Evolutionary conservation across 495 filamentous ascomycete genomes (phyloP), one percentile per base, ranked within the genome.

Genomic region (Aspergillus sclerotiicarbonarius): DNA sequence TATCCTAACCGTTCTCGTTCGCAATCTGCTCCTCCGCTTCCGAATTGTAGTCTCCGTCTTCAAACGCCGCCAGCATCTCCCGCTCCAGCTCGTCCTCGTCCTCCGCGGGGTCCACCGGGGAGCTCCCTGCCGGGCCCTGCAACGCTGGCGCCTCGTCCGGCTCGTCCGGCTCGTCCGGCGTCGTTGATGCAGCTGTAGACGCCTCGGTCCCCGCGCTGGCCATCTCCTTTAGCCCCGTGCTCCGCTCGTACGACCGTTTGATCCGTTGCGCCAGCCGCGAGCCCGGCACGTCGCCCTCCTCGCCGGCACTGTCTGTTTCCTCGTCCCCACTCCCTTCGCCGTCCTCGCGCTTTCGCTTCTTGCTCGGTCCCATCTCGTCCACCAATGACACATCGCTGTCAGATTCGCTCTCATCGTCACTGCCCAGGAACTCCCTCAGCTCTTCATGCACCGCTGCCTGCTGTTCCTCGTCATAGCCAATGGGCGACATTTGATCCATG

Each of bases 341-440:
- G n/a, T 54, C 60, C 35, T 66, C 67, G 25, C 76, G 72, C 56
- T 76, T 78, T 10, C 75, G 69, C 50, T 81, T 80, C 64, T 66
- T 74, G 56, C 68, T 64, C 3, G 66, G 50, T 6, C 60, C 31
- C 32, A 18, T 8, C 10, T 73, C 75, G 21, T 74, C 72, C 13
- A 66, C 59, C 32, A 69, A 55, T 3, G 65, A 69, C 15, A 62
- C 54, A 25, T 78, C 76, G 35, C 60, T 76, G 65, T 80, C 78
- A 45, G 71, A 61, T 67, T 83, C 82, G 60, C 75, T 81, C 31
- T 85, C 87, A 46, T 84, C 84, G 18, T 87, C 84, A 20, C 80
- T 83, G 12, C 81, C 87, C 58, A 94, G 74, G 62, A 94, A 95
- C 16, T 92, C 90, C 43, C 84, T 80, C 6, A 94, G 71, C 65